Base-by-base conservation (phyloP, 2,329 filamentous ascomycete species). In the Fusarium sp. region DNA sequence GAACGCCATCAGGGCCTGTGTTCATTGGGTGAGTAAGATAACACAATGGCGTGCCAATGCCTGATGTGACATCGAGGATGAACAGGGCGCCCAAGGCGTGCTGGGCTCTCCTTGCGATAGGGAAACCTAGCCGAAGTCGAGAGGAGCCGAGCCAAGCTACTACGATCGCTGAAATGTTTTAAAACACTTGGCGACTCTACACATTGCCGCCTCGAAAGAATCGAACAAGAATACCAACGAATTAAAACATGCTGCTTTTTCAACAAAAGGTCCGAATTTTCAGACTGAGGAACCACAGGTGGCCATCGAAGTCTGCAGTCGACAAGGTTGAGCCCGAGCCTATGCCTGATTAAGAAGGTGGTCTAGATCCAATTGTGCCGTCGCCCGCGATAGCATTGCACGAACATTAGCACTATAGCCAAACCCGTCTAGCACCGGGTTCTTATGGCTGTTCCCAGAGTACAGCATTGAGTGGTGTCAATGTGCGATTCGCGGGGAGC, bases 261-360 rank as follows among this genome's bases (percentile, higher is more conserved):
- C 51, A 60, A 76, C 70, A 74, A 77, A 77, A 77, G 75, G 75
- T 74, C 75, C 75, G 72, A 75, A 66, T 73, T 45, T 63, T 38
- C 33, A 68, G 58, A 57, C 54, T 63, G 49, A 46, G 45, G 62
- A 67, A 39, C 69, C 69, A 63, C 46, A 63, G 64, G 62, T 25
- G 51, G 66, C 65, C 49, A 59, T 63, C 35, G 44, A 58, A 72
- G 62, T 70, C 56, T 66, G 46, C n/a, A 59, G 49, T 46, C n/a
- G 55, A 66, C 70, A 59, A 59, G 70, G 70, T 25, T 62, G 39
- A 44, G 54, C 48, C 19, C 41, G 23, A 35, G 21, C 15, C 71
- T 46, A 74, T 66, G 12, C 71, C 64, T 19, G 44, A 65, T 63
- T n/a, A 46, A 71, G 72, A 69, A 73, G 72, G 72, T 73, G 49